A percentile compares a stretch with the other conserved stretches of the same genome.
phyloP scores from a whole-genome alignment of 2,329 filamentous ascomycete genomes.

The Xylariaceae sp. region DNA sequence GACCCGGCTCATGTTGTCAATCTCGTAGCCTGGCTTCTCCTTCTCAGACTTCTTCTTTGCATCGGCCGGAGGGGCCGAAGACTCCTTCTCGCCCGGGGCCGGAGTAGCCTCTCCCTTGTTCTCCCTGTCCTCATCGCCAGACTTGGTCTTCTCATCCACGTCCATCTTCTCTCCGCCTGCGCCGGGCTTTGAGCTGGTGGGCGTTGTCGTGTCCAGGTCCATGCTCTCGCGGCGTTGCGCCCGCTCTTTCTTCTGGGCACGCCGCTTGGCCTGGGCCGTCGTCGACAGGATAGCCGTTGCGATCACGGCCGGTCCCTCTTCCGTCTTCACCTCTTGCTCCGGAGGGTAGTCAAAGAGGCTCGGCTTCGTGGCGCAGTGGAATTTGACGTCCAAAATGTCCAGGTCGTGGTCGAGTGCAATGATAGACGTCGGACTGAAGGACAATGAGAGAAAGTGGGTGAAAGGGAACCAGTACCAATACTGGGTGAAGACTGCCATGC shows the following conservation, averaged over 20 bases:
- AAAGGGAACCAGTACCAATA: slow-evolving; percentile 99
- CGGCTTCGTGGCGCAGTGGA: slow-evolving; percentile 88
- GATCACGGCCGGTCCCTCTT: slow-evolving; percentile 88
- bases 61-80: slow-evolving; percentile 40
- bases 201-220: slow-evolving; percentile 80
- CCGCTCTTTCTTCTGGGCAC: slow-evolving; percentile 89
- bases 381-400: slow-evolving; percentile 89
- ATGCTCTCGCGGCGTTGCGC: slow-evolving; percentile 87
- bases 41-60: slow-evolving; percentile 87
- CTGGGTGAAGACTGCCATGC: slow-evolving; percentile 96
- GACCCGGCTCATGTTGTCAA: slow-evolving; percentile 95
- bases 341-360: slow-evolving; percentile 98
- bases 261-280: slow-evolving; percentile 91
- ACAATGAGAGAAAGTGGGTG: slow-evolving; percentile 91
- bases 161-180: slow-evolving; percentile 81
- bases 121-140: slow-evolving; percentile 46
- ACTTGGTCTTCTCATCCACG: slow-evolving; percentile 54
- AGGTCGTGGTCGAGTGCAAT: slow-evolving; percentile 92
- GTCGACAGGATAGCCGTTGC: slow-evolving; percentile 95
- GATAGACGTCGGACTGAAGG: slow-evolving; percentile 93
- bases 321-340: slow-evolving; percentile 88
- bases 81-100: slow-evolving; percentile 50
- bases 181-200: slow-evolving; percentile 52
- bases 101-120: slow-evolving; percentile 50
- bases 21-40: slow-evolving; percentile 92